Percentiles rank a stretch among this genome's conserved stretches.
These are phyloP conservation scores for Novymonas esmeraldas DNA, from an alignment of 208 protist species.

Conservation along the genomic window DNA sequence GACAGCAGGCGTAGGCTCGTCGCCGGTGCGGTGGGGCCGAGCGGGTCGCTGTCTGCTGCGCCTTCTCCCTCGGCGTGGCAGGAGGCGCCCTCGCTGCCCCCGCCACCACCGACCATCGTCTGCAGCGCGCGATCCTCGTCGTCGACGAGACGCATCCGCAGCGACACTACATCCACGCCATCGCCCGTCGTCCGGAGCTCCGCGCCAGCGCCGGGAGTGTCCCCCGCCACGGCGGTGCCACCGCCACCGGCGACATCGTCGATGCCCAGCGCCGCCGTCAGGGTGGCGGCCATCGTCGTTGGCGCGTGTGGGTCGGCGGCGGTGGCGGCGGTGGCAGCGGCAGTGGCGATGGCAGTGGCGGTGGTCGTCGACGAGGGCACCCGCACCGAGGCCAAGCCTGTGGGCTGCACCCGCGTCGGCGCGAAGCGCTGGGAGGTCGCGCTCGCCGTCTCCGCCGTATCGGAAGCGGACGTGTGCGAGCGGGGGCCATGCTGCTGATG, in stretches of 20 bases:
- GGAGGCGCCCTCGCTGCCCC: too few species aligned
- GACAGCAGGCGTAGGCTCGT: too few species aligned
- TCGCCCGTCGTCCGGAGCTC: neutral
- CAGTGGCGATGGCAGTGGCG: neutral
- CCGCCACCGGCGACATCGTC: constrained; percentile 6
- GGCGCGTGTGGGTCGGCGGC: constrained; percentile 1
- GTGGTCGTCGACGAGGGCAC: neutral
- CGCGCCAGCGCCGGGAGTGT: neutral
- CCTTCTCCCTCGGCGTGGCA: too few species aligned
- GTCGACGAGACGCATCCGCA: constrained; percentile 12
- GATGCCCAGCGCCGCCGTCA: constrained; percentile 25
- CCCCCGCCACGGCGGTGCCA: neutral
- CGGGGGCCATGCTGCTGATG: neutral
- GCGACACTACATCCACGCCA: neutral
- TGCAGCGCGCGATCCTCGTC: constrained; percentile 15
- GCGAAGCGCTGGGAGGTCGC: neutral
- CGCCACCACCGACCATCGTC: constrained; percentile 5
- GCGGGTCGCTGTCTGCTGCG: too few species aligned
- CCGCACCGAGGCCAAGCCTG: too few species aligned
- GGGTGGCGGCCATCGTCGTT: constrained; percentile 24
- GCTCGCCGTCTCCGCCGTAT: neutral
- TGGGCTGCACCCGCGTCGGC: neutral
- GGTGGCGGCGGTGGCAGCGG: neutral
- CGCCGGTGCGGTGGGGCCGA: too few species aligned
- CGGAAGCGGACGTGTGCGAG: neutral